phyloP scores from a whole-genome alignment of 2,329 filamentous ascomycete species.

The Helotiales sp. region DNA sequence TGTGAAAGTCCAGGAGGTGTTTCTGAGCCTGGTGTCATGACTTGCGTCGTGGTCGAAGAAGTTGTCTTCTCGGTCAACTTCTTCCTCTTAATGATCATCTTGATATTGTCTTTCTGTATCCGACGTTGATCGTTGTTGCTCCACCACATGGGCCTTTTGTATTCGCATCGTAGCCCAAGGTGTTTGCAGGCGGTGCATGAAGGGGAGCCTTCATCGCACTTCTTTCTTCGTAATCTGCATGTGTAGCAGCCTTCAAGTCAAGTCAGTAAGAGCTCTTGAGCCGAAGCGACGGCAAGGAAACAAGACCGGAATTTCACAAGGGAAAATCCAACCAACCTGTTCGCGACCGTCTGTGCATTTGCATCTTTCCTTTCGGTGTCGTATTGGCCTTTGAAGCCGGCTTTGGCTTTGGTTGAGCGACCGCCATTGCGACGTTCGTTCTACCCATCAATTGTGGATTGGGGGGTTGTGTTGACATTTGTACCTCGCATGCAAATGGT shows the following conservation, averaged over 20 bases:
- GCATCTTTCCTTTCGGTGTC: constrained; percentile 67
- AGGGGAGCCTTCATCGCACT: constrained; percentile 66
- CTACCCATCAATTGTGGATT: constrained; percentile 46
- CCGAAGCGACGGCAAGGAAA: constrained; percentile 34
- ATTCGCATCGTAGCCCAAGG: constrained; percentile 87
- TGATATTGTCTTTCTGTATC: constrained; percentile 91
- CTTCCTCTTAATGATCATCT: constrained; percentile 95
- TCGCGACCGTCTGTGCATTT: constrained; percentile 92
- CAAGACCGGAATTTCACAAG: constrained; percentile 22
- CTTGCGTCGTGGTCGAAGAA: constrained; percentile 48
- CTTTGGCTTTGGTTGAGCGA: constrained; percentile 61
- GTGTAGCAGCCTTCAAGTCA: constrained; percentile 61
- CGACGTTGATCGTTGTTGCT: constrained; percentile 85
- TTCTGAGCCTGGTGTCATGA: constrained; percentile 49
- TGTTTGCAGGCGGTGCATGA: constrained; percentile 64
- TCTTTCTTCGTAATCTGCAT: constrained; percentile 66
- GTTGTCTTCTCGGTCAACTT: constrained; percentile 86
- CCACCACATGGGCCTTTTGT: constrained; percentile 98
- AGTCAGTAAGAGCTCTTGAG: constrained; percentile 62
- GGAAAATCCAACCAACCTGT: constrained; percentile 68
- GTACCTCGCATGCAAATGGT: constrained; percentile 35
- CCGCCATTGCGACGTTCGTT: constrained; percentile 52
- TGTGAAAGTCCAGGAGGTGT: constrained; percentile 79
- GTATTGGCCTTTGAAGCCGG: constrained; percentile 54
- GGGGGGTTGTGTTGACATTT: constrained; percentile 68